A percentile compares a stretch with the other conserved stretches of the same genome.
Conservation (phyloP, 352 stramenopile genomes). For the Globisporangium lucens region DNA sequence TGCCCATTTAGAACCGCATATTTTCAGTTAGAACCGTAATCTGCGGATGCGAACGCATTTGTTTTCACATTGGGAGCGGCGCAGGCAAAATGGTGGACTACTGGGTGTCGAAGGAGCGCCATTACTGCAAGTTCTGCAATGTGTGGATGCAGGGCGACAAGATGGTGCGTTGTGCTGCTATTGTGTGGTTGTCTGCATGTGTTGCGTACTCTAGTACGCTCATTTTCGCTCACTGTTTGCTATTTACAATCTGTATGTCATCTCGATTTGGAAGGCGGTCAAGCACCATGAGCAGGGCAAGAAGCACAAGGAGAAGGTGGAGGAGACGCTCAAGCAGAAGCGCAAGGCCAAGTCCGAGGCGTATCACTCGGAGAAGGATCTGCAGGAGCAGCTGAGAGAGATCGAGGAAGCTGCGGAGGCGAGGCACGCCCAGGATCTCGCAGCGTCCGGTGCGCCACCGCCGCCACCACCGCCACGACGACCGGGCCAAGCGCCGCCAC, state of each 20-base stretch:
- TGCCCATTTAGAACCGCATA: too few relatives aligned
- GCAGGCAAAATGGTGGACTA: constrained; percentile 55
- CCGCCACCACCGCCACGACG: constrained; percentile 5
- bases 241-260: background rate
- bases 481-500: constrained; percentile 24
- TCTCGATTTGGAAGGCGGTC: constrained; percentile 46
- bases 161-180: constrained; percentile 29
- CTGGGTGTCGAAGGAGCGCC: constrained; percentile 60
- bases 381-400: constrained; percentile 62
- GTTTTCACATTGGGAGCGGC: background rate
- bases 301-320: constrained; percentile 73
- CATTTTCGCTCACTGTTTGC: background rate
- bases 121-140: constrained; percentile 90
- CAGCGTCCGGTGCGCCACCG: constrained; percentile 1
- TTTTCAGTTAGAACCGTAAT: too few relatives aligned
- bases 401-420: constrained; percentile 47
- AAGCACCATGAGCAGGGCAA: constrained; percentile 78
- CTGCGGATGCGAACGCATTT: too few relatives aligned
- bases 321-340: constrained; percentile 68
- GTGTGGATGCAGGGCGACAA: constrained; percentile 83
- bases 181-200: background rate
- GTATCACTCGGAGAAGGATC: constrained; percentile 44
- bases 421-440: constrained; percentile 15
- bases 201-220: background rate
- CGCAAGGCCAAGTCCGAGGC: constrained; percentile 69